Base-by-base conservation (phyloP, 2,329 filamentous ascomycete species). In the Simplicillium sp. region DNA sequence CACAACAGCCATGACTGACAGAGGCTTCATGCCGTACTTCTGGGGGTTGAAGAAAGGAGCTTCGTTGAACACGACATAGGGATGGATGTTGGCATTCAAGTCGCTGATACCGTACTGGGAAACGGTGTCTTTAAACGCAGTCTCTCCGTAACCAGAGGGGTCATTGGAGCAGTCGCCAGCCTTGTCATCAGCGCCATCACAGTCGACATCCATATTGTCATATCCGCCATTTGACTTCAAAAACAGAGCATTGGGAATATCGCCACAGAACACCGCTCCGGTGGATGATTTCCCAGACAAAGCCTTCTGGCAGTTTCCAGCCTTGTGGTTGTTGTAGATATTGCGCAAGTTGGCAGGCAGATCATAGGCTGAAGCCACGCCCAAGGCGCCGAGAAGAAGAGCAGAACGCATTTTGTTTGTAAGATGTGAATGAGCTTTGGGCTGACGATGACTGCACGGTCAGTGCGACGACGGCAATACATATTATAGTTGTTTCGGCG, bases 171-270 rank as follows among this genome's bases (percentile, higher is more conserved):
- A 55, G 20, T 47, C 54, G 40, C 68, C 71, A 16, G 58, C 55
- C 1, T 62, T 60, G 13, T 55, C 58, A 40, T 55, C 53, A 2
- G 53, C 48, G 4, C 70, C 70, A 42, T 74, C 70, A 43, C 70
- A 74, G 50, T 72, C 70, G 35, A 73, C 59, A 46, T 73, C 69
- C 64, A 73, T 70, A 48, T 73, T 64, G 17, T 58, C 65, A 31
- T 61, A 50, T 8, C 51, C 51, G 7, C 51, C 48, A 2, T 50
- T 54, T 14, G 60, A 61, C 37, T 64, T 61, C 6, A 73, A 48
- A 50, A 64, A 73, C 36, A 73, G 56, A 15, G 60, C 57, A 13
- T 57, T 55, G 39, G 29, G 33, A 16, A 44, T 44, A 20, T 44
- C 42, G 8, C 42, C 42, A 32, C 42, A 41, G 41, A 39, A 43